Conservation (phyloP, 805 yeast genomes). For the Scheffersomyces spartinae region DNA sequence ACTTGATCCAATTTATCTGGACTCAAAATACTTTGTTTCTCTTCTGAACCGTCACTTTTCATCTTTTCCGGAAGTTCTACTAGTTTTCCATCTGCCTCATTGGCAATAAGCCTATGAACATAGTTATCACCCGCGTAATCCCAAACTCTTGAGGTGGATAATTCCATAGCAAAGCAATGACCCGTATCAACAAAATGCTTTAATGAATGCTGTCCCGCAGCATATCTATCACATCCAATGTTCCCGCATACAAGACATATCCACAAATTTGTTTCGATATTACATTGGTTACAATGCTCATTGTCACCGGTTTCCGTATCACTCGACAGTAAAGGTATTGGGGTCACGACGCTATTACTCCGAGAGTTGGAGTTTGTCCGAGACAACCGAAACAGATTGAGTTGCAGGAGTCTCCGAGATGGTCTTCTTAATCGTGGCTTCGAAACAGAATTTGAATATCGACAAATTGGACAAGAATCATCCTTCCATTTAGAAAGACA, state of each 20-base stretch:
- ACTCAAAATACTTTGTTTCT: slow-evolving; percentile 2
- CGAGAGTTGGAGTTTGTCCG: slow-evolving; percentile 2
- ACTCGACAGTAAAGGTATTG: slow-evolving; percentile 5
- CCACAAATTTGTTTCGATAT: slow-evolving; percentile 59
- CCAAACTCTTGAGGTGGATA: slow-evolving; percentile 80
- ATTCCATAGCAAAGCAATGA: slow-evolving; percentile 89
- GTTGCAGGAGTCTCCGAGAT: slow-evolving; percentile 21
- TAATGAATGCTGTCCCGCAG: slow-evolving; percentile 72
- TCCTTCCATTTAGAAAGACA: slow-evolving; percentile 85
- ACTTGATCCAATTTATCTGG: slow-evolving; percentile 40
- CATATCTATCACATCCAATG: slow-evolving; percentile 83
- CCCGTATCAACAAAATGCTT: slow-evolving; percentile 67
- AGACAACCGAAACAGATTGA: slow-evolving; percentile 6
- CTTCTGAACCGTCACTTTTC: slow-evolving; percentile 2
- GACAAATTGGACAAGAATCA: slow-evolving; percentile 83
- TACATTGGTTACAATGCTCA: slow-evolving; percentile 45
- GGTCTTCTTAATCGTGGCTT: slow-evolving; percentile 22
- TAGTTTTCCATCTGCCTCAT: slow-evolving; percentile 79
- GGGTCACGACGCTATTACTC: slow-evolving; percentile 1
- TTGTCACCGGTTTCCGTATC: slow-evolving; percentile 15
- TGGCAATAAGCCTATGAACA: slow-evolving; percentile 77
- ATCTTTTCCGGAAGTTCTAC: slow-evolving; percentile 53
- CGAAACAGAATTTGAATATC: slow-evolving; percentile 49
- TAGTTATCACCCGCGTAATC: slow-evolving; percentile 87
- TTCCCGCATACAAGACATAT: slow-evolving; percentile 84